These are phyloP conservation scores for Paramecium tetraurelia DNA, from an alignment of 73 alveolate species.

Conservation along the genomic window DNA sequence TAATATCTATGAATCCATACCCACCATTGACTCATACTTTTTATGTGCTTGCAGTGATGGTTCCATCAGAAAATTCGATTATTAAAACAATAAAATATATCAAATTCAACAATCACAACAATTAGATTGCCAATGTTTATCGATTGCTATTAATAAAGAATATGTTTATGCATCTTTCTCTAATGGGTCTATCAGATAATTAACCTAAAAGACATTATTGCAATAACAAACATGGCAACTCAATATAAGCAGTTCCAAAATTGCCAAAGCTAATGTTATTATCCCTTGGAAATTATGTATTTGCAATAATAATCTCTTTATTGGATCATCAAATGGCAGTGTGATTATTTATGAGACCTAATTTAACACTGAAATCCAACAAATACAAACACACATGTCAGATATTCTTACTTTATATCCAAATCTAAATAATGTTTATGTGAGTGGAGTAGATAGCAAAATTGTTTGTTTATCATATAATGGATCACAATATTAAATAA, in stretches of 20 bases:
- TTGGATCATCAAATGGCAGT: conserved; percentile 10
- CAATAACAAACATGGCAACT: background rate
- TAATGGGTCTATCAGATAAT: conserved; percentile 9
- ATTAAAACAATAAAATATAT: background rate
- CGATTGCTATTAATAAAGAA: conserved; percentile 14
- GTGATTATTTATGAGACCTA: background rate
- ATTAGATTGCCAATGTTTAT: conserved; percentile 3
- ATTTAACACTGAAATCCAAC: conserved; percentile 16
- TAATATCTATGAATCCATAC: background rate
- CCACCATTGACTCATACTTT: background rate
- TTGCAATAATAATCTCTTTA: background rate
- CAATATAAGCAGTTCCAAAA: background rate
- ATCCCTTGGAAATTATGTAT: conserved; percentile 31
- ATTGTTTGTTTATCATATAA: background rate
- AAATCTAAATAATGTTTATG: background rate
- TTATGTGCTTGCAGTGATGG: conserved; percentile 31
- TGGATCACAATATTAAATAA: background rate
- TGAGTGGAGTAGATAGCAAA: conserved; percentile 6
- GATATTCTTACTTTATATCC: background rate
- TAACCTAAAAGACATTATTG: background rate
- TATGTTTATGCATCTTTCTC: conserved; percentile 20
- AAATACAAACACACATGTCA: conserved; percentile 5
- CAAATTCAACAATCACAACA: background rate
- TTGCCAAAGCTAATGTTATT: background rate
- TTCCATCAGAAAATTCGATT: background rate